A percentile compares a stretch with the other conserved stretches of the same genome.
Evolutionary conservation across 352 stramenopile genomes (phyloP).

Genomic region (Thalassiosira gravida): DNA sequence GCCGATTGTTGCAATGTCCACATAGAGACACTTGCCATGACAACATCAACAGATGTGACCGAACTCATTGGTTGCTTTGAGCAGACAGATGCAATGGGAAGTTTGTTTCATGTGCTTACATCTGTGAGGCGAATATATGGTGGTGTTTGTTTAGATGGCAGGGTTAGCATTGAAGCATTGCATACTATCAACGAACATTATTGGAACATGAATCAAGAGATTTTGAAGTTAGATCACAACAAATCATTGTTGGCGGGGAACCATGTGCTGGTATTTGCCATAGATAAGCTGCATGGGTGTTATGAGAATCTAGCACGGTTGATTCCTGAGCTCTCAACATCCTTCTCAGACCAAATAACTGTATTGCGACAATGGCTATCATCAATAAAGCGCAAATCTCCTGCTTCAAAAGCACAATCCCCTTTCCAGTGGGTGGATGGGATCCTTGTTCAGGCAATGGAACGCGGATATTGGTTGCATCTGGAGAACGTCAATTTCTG

Average conservation of each 20-base stretch:
- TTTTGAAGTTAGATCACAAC: slow-evolving; percentile 31
- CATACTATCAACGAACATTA: slow-evolving; percentile 50
- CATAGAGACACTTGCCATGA: slow-evolving; percentile 94
- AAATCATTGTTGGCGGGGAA: slow-evolving; percentile 31
- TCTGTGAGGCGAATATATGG: slow-evolving; percentile 53
- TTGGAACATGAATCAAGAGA: slow-evolving; percentile 43
- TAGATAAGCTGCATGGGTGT: slow-evolving; percentile 48
- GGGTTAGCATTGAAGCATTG: slow-evolving; percentile 58
- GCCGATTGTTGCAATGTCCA: slow-evolving; percentile 78
- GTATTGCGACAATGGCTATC: slow-evolving; percentile 36
- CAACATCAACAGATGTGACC: slow-evolving; percentile 96
- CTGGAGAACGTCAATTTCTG: slow-evolving; percentile 99
- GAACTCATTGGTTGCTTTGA: slow-evolving; percentile 99
- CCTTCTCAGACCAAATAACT: slow-evolving; percentile 40
- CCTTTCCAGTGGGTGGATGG: slow-evolving; percentile 99
- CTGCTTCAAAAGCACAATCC: slow-evolving; percentile 29
- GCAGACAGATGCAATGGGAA: slow-evolving; percentile 91
- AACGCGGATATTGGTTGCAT: slow-evolving; percentile 97
- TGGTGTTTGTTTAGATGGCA: slow-evolving; percentile 69
- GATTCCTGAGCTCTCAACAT: slow-evolving; percentile 31
- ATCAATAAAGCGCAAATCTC: slow-evolving; percentile 36
- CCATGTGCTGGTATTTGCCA: slow-evolving; percentile 32
- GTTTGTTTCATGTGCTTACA: slow-evolving; percentile 45
- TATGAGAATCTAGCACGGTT: slow-evolving; percentile 30
- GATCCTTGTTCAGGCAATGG: slow-evolving; percentile 95